Conservation (phyloP, 108 stramenopile species). For the Skeletonema marinoi region DNA sequence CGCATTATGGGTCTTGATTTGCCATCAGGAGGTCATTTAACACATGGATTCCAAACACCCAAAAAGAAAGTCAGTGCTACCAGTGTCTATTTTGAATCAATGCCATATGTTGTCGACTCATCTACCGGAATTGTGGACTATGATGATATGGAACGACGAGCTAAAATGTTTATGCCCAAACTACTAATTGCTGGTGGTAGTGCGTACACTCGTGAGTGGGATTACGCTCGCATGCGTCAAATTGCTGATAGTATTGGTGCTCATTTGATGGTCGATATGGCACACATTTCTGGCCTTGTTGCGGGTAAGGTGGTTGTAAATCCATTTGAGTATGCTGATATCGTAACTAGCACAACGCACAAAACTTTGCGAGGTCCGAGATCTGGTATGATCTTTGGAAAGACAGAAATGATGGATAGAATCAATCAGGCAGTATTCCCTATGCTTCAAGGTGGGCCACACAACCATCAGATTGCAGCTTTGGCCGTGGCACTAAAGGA, state of each 20-base stretch:
- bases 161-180: conserved; percentile 97
- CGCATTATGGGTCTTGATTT: conserved; percentile 99
- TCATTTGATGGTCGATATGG: conserved; percentile 99
- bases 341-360: conserved; percentile 99
- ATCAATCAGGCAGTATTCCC: conserved; percentile 99
- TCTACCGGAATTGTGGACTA: conserved; percentile 95
- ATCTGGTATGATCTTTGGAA: conserved; percentile 99
- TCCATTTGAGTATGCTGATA: conserved; percentile 97
- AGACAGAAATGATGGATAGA: conserved; percentile 83
- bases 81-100: conserved; percentile 97
- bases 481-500: conserved; percentile 97
- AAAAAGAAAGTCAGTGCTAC: conserved; percentile 98
- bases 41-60: conserved; percentile 97
- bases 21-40: conserved; percentile 98
- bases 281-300: conserved; percentile 98
- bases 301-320: conserved; percentile 86
- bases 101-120: conserved; percentile 97
- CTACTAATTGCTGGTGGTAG: conserved; percentile 97
- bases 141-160: conserved; percentile 93
- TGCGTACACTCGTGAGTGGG: conserved; percentile 99
- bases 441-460: conserved; percentile 98
- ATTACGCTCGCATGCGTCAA: conserved; percentile 93
- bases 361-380: conserved; percentile 99
- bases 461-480: conserved; percentile 98
- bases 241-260: conserved; percentile 98